These are phyloP conservation scores for Didymella arachidicola DNA, from an alignment of 2,329 filamentous ascomycete species.

Conservation along the genomic window DNA sequence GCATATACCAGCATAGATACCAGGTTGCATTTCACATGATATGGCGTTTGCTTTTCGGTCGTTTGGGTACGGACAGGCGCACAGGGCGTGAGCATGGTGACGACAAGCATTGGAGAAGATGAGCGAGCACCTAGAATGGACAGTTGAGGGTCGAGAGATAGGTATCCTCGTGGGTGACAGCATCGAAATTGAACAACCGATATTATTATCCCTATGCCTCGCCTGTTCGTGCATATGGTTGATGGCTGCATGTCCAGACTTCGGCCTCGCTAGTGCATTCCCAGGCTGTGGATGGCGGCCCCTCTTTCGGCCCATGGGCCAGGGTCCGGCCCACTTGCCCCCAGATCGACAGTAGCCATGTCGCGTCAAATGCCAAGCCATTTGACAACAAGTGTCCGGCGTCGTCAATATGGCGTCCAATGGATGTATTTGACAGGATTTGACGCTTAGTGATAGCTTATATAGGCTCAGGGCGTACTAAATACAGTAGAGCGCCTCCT, in stretches of 20 bases:
- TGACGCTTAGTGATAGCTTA: too few species aligned
- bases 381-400: too few species aligned
- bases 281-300: not conserved
- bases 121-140: slow-evolving; percentile 18
- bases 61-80: slow-evolving; percentile 9
- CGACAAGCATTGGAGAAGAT: slow-evolving; percentile 13
- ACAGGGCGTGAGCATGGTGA: slow-evolving; percentile 3
- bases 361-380: too few species aligned
- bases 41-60: slow-evolving; percentile 16
- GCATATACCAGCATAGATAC: slow-evolving; percentile 35
- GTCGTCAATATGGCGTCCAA: too few species aligned
- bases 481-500: too few species aligned
- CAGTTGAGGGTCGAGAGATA: not conserved
- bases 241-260: not conserved
- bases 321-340: slow-evolving; percentile 1
- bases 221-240: not conserved
- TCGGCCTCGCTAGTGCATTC: not conserved
- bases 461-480: too few species aligned
- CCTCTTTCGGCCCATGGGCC: not conserved
- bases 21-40: slow-evolving; percentile 23
- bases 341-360: slow-evolving; percentile 13
- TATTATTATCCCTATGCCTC: not conserved
- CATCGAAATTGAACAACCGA: slow-evolving; percentile 11
- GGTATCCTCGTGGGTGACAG: slow-evolving; percentile 4
- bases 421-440: too few species aligned